phyloP scores from a whole-genome alignment of 2,329 filamentous ascomycete species.

The Fusarium scirpi region DNA sequence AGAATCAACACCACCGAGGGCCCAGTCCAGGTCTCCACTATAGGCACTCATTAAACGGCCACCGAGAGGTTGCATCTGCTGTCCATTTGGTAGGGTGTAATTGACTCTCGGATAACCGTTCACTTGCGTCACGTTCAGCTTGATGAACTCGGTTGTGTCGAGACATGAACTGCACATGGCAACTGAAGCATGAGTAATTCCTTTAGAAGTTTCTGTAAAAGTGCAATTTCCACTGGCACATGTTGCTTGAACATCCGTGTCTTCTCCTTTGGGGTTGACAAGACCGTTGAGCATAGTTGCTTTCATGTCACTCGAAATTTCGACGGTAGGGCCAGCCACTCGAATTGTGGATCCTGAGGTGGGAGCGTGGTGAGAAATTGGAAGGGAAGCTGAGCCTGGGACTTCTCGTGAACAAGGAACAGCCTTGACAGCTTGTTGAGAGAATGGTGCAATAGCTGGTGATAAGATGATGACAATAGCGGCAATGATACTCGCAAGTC shows the following conservation, averaged over 20 bases:
- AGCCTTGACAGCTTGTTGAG: constrained; percentile 8
- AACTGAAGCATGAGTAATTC: constrained; percentile 3
- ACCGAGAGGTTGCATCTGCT: background rate
- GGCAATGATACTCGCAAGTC: background rate
- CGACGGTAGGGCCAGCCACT: too few species aligned
- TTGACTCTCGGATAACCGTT: rapidly evolving
- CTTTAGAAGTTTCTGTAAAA: background rate
- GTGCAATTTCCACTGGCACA: constrained; percentile 17
- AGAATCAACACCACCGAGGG: background rate
- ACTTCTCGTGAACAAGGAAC: background rate
- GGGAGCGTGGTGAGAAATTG: background rate
- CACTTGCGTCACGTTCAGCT: rapidly evolving
- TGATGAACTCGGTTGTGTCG: constrained; percentile 1
- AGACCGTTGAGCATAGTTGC: constrained; percentile 5
- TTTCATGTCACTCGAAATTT: background rate
- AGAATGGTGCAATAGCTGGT: constrained; percentile 9
- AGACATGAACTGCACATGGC: constrained; percentile 16
- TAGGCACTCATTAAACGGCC: background rate
- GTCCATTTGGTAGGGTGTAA: background rate
- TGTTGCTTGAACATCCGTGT: background rate
- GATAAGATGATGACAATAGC: constrained; percentile 6
- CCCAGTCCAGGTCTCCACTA: constrained; percentile 1
- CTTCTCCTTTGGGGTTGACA: constrained; percentile 4
- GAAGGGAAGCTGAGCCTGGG: background rate
- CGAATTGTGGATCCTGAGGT: too few species aligned